Base-by-base conservation (phyloP, 371 early-diverging fungal species). In the Zychaea mexicana region DNA sequence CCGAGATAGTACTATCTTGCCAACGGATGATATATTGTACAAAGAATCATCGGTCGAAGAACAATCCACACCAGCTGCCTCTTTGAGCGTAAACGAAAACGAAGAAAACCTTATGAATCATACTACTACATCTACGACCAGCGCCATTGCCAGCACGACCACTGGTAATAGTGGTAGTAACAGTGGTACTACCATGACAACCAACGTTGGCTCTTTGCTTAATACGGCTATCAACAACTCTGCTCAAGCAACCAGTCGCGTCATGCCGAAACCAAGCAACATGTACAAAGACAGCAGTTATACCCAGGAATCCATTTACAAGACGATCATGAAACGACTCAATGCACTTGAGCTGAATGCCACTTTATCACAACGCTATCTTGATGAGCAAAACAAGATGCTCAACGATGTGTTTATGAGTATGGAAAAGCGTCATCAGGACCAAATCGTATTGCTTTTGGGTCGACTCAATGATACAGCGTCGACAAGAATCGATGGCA, bases 241-340 rank as follows among this genome's bases (percentile, higher is more conserved):
- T 27, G 30, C 9, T 0, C 2, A 15, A 17, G 26, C 26, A 32
- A 19, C 21, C 7, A 45, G 24, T 28, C 59, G 59, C 6, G 17
- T 24, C 27, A 32, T 58, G 2, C 59, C 39, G 17, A 39, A 36
- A 27, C 59, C 59, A 33, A 45, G 38, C 2, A 45, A 24, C 9
- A 13, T 17, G 7, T 45, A 58, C 67, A 72, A 62, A 64, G 77
- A 57, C 32, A 56, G 68, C 2, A 67, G 33, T 36, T 69, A 69
- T 28, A 33, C 33, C 15, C 74, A 77, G 63, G 92, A 93, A 56
- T 94, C 92, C 57, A 92, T 96, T 36, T 96, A 93, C 75, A 94
- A 94, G 62, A 94, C 89, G 5, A 95, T 97, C 42, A 89, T 93
- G 85, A 93, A 92, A 58, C 85, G 98, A 13, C 77, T 97, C 1